phyloP scores from a whole-genome alignment of 306 rosid species.

The Chamaecrista fasciculata region DNA sequence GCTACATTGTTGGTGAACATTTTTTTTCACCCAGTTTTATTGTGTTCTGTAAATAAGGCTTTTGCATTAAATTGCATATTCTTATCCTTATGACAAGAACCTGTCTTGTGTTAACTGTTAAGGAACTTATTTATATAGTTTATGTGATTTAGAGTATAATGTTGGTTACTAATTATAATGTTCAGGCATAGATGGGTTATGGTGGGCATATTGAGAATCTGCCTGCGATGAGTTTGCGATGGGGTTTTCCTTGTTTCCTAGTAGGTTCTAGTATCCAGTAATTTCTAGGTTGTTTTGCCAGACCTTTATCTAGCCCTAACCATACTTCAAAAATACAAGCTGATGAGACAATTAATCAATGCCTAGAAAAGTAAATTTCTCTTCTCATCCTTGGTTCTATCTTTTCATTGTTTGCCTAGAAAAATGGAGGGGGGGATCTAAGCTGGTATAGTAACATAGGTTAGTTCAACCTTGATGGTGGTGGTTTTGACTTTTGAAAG shows the following conservation, averaged over 20 bases:
- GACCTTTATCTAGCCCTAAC: not conserved
- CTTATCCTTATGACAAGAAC: too few relatives aligned
- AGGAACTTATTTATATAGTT: too few relatives aligned
- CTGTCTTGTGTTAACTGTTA: too few relatives aligned
- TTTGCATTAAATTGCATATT: too few relatives aligned
- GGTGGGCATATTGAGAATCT: not conserved
- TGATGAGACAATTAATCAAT: not conserved
- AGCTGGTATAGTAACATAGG: not conserved
- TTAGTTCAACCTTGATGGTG: not conserved
- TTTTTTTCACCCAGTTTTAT: not conserved
- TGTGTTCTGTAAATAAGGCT: constrained; percentile 7
- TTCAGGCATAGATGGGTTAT: not conserved
- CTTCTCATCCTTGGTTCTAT: not conserved
- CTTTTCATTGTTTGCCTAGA: not conserved
- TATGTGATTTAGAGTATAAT: not conserved
- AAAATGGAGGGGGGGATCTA: not conserved
- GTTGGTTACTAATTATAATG: not conserved
- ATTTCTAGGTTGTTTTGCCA: not conserved
- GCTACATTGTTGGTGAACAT: constrained; percentile 16
- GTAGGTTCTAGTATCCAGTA: not conserved
- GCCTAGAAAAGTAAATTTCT: not conserved
- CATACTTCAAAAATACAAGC: not conserved
- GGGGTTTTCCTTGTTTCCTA: not conserved
- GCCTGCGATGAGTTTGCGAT: not conserved
- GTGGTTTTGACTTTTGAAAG: not conserved